Base-by-base conservation (phyloP, 2,329 filamentous ascomycete genomes). In the Cryphonectria parasitica region DNA sequence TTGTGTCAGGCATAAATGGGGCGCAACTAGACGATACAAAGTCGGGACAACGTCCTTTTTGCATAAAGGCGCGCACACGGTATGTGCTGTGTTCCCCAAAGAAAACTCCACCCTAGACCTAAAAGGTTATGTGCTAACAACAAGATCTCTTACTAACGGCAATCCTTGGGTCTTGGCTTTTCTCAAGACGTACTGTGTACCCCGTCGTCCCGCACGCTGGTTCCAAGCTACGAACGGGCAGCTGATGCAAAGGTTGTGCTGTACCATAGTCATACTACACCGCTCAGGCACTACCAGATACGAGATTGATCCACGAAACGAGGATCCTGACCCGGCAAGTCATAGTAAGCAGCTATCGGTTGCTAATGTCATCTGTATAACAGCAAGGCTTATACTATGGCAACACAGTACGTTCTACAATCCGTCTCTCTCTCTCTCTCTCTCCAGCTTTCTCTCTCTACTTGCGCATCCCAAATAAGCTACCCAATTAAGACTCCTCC, bases 261-360 rank as follows among this genome's bases (percentile, higher is more conserved):
- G n/a, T 28, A 28, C 25, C 25, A 28, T 56, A 15, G 52, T 56
- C 28, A 56, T 56, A 61, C 56, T 39, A 66, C 64, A 66, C 64
- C 64, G 63, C 43, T 65, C 45, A 54, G 25, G 54, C 63, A 17
- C 31, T 28, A 25, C 34, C 60, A 62, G 60, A 62, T 62, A 62
- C 60, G 60, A 39, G 60, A 25, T 62, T 62, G 28, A 31, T 58
- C 54, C 54, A 34, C 54, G 54, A 19, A 19, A 58, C 17, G 54
- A 58, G 54, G 28, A 58, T 58, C 54, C 54, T 58, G 28, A 19
- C 5, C 28, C 25, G 17, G n/a, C 28, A 43, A 43, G 63, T 45
- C 63, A 65, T 45, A 65, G 63, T 65, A 28, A 52, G 63, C 43
- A 49, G 63, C 43, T 45, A 65, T 45, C 15, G 43, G 25, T 10